phyloP scores from a whole-genome alignment of 441 rosid species.

The Adansonia rubrostipa region DNA sequence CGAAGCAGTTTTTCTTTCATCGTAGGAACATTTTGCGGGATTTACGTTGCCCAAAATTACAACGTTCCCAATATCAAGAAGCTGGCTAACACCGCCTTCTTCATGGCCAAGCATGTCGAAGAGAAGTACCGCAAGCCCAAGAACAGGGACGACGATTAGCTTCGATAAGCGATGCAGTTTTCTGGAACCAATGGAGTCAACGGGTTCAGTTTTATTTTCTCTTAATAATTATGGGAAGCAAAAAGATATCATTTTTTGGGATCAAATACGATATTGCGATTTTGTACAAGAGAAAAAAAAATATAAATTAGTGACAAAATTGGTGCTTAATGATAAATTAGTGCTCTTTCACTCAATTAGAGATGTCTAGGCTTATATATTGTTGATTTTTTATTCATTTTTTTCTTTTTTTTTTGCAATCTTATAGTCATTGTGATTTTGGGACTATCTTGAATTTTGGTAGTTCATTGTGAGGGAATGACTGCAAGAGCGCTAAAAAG shows the following conservation, averaged over 20 bases:
- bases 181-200: not conserved
- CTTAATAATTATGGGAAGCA: not conserved
- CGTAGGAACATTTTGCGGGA: constrained; percentile 63
- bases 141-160: constrained; percentile 46
- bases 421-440: not conserved
- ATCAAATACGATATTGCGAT: not conserved
- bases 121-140: constrained; percentile 84
- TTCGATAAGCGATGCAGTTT: not conserved
- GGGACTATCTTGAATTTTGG: not conserved
- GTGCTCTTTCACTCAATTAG: not conserved
- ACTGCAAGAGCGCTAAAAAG: not conserved
- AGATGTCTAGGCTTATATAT: not conserved
- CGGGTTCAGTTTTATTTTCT: constrained; percentile 24
- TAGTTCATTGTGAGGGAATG: not conserved
- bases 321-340: not conserved
- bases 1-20: constrained; percentile 70
- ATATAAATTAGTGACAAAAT: not conserved
- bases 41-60: constrained; percentile 91
- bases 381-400: not conserved
- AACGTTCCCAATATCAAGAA: constrained; percentile 78
- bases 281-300: not conserved
- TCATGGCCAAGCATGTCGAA: constrained; percentile 64
- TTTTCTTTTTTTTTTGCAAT: not conserved
- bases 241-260: not conserved
- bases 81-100: constrained; percentile 49